These are phyloP conservation scores for Gaertneriomyces semiglobifer DNA, from an alignment of 192 early-diverging fungal species.

Conservation along the genomic window DNA sequence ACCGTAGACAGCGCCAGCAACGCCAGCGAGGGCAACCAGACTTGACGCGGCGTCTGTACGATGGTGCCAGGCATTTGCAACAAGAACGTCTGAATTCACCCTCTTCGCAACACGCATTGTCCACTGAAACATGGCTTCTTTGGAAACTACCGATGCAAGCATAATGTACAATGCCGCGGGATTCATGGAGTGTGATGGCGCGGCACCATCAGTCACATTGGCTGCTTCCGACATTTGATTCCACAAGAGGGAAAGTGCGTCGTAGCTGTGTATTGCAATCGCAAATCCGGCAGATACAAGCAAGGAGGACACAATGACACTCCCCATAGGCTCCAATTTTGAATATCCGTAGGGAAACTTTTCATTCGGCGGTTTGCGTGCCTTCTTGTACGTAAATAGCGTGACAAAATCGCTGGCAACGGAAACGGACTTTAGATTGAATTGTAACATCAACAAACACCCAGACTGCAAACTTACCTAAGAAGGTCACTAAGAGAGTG, in stretches of 20 bases:
- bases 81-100: constrained; percentile 65
- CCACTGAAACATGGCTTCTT: constrained; percentile 71
- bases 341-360: constrained; percentile 61
- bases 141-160: constrained; percentile 61
- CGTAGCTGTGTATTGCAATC: constrained; percentile 41
- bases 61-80: constrained; percentile 88
- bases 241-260: constrained; percentile 8
- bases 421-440: constrained; percentile 10
- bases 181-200: constrained; percentile 8
- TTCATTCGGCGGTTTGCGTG: constrained; percentile 57
- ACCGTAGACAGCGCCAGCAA: constrained; percentile 70
- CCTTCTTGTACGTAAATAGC: constrained; percentile 70
- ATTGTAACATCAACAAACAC: background rate
- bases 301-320: constrained; percentile 56
- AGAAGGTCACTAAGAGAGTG: constrained; percentile 64
- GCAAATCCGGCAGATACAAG: constrained; percentile 64
- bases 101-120: constrained; percentile 64
- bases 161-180: constrained; percentile 70
- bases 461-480: constrained; percentile 35
- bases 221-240: background rate
- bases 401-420: constrained; percentile 70
- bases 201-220: background rate
- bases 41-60: constrained; percentile 73
- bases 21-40: constrained; percentile 68
- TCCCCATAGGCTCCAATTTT: constrained; percentile 44